phyloP scores from a whole-genome alignment of 129 eudicot species.

The Arctium minus region DNA sequence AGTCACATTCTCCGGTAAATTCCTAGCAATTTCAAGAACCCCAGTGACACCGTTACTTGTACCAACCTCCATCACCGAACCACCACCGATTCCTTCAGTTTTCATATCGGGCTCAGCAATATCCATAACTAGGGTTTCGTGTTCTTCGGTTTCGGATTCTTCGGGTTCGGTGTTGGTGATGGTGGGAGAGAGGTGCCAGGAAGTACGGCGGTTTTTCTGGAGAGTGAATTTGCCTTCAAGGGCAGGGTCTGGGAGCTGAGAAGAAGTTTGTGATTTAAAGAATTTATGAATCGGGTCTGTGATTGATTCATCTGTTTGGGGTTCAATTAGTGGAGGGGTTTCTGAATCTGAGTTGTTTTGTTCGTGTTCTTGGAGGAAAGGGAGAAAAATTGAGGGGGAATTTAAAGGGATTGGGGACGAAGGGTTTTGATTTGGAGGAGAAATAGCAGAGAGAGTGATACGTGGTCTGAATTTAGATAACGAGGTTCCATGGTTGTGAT shows the following conservation, averaged over 20 bases:
- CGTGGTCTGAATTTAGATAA: constrained; percentile 1
- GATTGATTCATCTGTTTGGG: constrained; percentile 20
- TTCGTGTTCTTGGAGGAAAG: constrained; percentile 51
- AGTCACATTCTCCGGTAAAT: constrained; percentile 57
- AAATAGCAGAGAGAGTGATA: constrained; percentile 26
- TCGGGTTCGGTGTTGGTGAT: constrained; percentile 6
- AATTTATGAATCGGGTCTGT: constrained; percentile 75
- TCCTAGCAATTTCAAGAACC: constrained; percentile 53
- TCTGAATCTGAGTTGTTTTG: constrained; percentile 11
- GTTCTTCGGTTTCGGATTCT: neutral
- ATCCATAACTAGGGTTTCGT: neutral
- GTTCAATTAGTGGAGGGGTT: constrained; percentile 13
- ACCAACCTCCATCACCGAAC: constrained; percentile 23
- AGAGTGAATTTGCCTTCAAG: constrained; percentile 56
- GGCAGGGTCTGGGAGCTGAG: constrained; percentile 52
- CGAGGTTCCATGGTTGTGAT: neutral
- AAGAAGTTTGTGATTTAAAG: constrained; percentile 61
- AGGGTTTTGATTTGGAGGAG: constrained; percentile 25
- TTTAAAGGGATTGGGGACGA: neutral
- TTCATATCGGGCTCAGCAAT: neutral
- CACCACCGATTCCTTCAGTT: constrained; percentile 14
- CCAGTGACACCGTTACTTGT: constrained; percentile 18
- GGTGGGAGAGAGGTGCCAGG: constrained; percentile 64
- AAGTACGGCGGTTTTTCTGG: constrained; percentile 68
- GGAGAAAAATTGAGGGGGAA: constrained; percentile 56